A percentile compares a stretch with the other conserved stretches of the same genome.
phyloP scores from a whole-genome alignment of 208 protist genomes.

The Giardia duodenalis region DNA sequence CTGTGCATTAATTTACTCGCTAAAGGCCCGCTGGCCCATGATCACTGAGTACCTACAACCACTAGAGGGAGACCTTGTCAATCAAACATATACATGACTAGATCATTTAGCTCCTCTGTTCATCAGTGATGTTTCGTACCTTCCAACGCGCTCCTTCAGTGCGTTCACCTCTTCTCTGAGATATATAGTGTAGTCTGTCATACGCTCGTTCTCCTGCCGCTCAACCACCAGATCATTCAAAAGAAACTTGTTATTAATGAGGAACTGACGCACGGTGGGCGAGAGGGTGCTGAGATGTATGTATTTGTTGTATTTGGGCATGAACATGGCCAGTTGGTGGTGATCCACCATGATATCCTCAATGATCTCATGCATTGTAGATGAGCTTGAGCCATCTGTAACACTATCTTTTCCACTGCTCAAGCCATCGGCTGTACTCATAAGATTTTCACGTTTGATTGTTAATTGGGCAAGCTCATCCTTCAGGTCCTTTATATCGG shows the following conservation, averaged over 20 bases:
- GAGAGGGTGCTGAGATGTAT: background rate
- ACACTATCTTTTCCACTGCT: too few species aligned
- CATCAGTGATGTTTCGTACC: background rate
- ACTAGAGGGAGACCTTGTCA: too few species aligned
- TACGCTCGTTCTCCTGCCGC: background rate
- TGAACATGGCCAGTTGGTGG: background rate
- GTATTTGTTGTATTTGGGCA: background rate
- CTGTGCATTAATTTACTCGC: too few species aligned
- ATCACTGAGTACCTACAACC: too few species aligned
- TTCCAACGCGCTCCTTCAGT: background rate
- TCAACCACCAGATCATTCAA: background rate
- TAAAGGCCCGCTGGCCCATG: too few species aligned
- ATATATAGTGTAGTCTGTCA: background rate
- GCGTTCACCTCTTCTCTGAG: background rate
- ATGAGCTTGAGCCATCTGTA: background rate
- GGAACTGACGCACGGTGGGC: background rate
- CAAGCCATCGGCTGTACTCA: too few species aligned
- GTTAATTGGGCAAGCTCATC: too few species aligned
- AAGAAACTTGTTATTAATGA: background rate
- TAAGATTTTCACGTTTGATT: too few species aligned
- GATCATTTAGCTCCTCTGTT: too few species aligned
- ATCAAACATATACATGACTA: too few species aligned
- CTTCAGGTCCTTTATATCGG: too few species aligned
- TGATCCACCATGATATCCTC: background rate
- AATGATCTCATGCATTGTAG: background rate